Evolutionary conservation across 1,139 yeast species (phyloP).

Genomic region (Magnusiomyces tetraspermus): DNA sequence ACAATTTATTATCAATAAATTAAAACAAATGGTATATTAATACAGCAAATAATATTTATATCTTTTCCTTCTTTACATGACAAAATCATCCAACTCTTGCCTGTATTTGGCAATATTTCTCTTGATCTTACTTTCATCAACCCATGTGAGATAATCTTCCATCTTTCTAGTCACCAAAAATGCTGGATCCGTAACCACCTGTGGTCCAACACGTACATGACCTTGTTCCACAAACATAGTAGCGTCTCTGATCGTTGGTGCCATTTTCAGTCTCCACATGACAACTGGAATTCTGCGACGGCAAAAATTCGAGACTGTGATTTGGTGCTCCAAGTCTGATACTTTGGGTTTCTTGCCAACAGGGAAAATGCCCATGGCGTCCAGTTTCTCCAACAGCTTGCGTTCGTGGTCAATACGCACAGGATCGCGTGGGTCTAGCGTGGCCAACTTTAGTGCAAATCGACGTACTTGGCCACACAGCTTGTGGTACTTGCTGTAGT

Average conservation of each 20-base stretch:
- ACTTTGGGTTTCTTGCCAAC: conserved; percentile 63
- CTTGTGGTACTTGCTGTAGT: conserved; percentile 85
- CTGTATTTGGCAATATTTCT: conserved; percentile 80
- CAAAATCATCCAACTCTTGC: conserved; percentile 45
- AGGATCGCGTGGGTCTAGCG: conserved; percentile 79
- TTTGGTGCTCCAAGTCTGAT: conserved; percentile 84
- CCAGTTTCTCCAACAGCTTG: conserved; percentile 72
- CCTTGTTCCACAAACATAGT: conserved; percentile 93
- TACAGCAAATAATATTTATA: conserved; percentile 4
- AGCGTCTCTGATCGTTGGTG: conserved; percentile 80
- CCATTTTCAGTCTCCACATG: conserved; percentile 92
- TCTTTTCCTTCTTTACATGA: conserved; percentile 15
- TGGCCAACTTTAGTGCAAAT: conserved; percentile 73
- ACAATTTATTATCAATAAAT: no score
- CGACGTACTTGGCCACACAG: conserved; percentile 87
- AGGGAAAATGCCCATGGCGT: conserved; percentile 70
- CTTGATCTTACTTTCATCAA: conserved; percentile 87
- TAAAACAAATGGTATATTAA: no score
- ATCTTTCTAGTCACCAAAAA: conserved; percentile 76
- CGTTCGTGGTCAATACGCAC: conserved; percentile 82
- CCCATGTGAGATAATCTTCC: conserved; percentile 98
- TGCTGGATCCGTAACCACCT: conserved; percentile 91
- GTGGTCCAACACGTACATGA: conserved; percentile 95
- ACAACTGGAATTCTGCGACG: conserved; percentile 90
- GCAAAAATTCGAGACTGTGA: conserved; percentile 86